These are phyloP conservation scores for Linderina pennispora DNA, from an alignment of 192 early-diverging fungal species.

Conservation along the genomic window DNA sequence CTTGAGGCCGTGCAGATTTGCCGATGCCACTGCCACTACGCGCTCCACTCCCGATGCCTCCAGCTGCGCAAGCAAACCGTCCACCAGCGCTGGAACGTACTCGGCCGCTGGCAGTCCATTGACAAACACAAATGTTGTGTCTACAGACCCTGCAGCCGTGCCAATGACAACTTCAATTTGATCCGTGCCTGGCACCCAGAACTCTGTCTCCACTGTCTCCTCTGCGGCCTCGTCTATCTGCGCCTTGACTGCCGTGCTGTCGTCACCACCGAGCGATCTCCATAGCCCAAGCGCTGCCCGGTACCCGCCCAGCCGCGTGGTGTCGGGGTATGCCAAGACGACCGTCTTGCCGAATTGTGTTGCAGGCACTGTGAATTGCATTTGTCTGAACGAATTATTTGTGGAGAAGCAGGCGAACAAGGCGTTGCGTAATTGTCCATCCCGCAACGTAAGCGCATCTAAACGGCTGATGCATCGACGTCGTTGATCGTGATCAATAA, in stretches of 20 bases:
- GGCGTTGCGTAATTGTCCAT: neutral
- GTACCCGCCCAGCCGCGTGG: slow-evolving; percentile 35
- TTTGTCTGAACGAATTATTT: too few relatives aligned
- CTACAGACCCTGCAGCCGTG: neutral
- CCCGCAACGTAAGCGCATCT: too few relatives aligned
- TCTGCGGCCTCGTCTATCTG: slow-evolving; percentile 1
- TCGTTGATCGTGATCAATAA: too few relatives aligned
- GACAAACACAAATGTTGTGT: slow-evolving; percentile 28
- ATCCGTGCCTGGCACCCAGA: neutral
- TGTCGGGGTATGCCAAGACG: slow-evolving; percentile 36
- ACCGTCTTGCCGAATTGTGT: slow-evolving; percentile 23
- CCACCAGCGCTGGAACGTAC: slow-evolving; percentile 21
- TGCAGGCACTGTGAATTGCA: slow-evolving; percentile 18
- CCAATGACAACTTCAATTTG: slow-evolving; percentile 11
- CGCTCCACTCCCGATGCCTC: slow-evolving; percentile 18
- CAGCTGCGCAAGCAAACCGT: slow-evolving; percentile 9
- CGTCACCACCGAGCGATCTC: neutral
- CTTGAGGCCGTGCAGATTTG: slow-evolving; percentile 9
- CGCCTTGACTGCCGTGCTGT: neutral
- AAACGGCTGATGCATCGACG: too few relatives aligned
- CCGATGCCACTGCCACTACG: slow-evolving; percentile 22
- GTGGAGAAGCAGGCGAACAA: neutral
- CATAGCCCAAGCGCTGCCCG: slow-evolving; percentile 33
- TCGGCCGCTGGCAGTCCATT: slow-evolving; percentile 26
- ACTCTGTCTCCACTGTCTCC: slow-evolving; percentile 1